A percentile compares a stretch with the other conserved stretches of the same genome.
Evolutionary conservation across 768 basidiomycete genomes (phyloP).

Genomic region (Heimioporus sp.): DNA sequence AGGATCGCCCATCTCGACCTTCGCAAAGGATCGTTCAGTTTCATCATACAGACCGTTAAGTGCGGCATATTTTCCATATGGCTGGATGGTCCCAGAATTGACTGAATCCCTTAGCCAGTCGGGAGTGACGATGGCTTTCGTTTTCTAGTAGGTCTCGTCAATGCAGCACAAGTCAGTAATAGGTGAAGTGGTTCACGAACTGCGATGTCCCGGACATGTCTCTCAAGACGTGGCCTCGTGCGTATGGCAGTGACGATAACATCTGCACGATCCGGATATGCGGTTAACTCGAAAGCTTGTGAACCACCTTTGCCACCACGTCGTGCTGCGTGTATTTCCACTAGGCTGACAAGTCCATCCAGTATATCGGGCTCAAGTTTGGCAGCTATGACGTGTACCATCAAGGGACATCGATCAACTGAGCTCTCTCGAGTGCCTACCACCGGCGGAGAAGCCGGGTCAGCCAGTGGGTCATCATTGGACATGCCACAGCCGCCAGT

Average conservation of each 20-base stretch:
- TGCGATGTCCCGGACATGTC: slow-evolving; percentile 64
- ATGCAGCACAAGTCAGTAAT: neutral
- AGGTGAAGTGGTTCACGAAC: slow-evolving; percentile 40
- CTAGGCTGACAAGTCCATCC: slow-evolving; percentile 23
- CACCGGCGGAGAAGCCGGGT: slow-evolving; percentile 3
- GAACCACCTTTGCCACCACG: neutral
- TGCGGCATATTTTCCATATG: slow-evolving; percentile 58
- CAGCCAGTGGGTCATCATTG: neutral
- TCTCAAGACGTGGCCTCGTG: slow-evolving; percentile 67
- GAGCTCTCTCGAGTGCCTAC: neutral
- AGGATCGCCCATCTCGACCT: slow-evolving; percentile 6
- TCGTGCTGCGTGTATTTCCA: slow-evolving; percentile 12
- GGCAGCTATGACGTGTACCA: slow-evolving; percentile 31
- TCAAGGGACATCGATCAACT: slow-evolving; percentile 9
- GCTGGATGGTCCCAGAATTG: slow-evolving; percentile 39
- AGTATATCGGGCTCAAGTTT: slow-evolving; percentile 27
- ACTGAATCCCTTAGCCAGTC: slow-evolving; percentile 68
- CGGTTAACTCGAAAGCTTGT: slow-evolving; percentile 35
- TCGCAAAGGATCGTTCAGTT: slow-evolving; percentile 44
- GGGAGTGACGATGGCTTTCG: slow-evolving; percentile 67
- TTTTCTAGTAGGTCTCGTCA: slow-evolving; percentile 41
- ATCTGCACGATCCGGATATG: slow-evolving; percentile 49
- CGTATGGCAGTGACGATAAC: slow-evolving; percentile 63
- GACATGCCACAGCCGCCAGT: neutral
- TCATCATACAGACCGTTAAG: slow-evolving; percentile 48